phyloP scores from a whole-genome alignment of 2,329 filamentous ascomycete species.

The Endocalyx cinctus region DNA sequence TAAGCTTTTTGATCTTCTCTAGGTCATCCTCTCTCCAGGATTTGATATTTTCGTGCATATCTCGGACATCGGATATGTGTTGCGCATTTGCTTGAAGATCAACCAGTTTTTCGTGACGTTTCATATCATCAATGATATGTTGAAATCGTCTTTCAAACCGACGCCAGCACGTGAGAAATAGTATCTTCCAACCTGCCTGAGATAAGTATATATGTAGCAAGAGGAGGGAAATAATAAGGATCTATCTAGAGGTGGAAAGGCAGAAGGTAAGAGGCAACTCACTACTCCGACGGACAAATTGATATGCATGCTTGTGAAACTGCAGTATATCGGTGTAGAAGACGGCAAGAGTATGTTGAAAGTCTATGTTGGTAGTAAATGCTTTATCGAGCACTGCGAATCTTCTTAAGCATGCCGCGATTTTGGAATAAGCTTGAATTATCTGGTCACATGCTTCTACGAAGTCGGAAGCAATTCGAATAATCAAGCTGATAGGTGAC shows the following conservation, averaged over 20 bases:
- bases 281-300: conserved; percentile 37
- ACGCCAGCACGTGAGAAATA: conserved; percentile 33
- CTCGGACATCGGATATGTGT: conserved; percentile 18
- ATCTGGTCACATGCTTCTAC: conserved; percentile 27
- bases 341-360: conserved; percentile 35
- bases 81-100: conserved; percentile 26
- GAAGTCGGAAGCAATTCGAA: conserved; percentile 19
- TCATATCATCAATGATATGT: conserved; percentile 27
- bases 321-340: conserved; percentile 44
- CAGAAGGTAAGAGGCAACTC: conserved; percentile 1
- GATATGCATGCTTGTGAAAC: conserved; percentile 43
- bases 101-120: conserved; percentile 23
- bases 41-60: conserved; percentile 17
- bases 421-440: conserved; percentile 26
- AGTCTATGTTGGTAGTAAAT: conserved; percentile 25
- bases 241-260: not conserved
- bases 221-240: not conserved
- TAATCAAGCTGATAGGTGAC: conserved; percentile 30
- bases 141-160: conserved; percentile 30
- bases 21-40: conserved; percentile 19
- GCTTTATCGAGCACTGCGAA: conserved; percentile 30
- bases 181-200: conserved; percentile 31
- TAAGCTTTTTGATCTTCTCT: conserved; percentile 10
- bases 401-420: conserved; percentile 32
- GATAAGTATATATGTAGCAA: not conserved